Evolutionary conservation across 805 yeast genomes (phyloP).

Genomic region (Cephaloascus fragrans): DNA sequence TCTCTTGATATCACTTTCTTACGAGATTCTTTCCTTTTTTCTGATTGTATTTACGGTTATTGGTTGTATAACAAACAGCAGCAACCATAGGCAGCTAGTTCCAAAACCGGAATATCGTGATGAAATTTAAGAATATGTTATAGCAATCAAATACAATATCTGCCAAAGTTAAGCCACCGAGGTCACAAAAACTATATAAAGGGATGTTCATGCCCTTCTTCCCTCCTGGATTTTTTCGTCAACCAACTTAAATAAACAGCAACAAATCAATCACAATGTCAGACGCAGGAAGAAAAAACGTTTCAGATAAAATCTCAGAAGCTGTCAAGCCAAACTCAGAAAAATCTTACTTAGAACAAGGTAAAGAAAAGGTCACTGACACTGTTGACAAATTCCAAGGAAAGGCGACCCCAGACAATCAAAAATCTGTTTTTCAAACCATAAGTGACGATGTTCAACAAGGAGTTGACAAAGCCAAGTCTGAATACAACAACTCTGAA

Average conservation of each 20-base stretch:
- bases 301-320: constrained; percentile 62
- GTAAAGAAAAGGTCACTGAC: constrained; percentile 62
- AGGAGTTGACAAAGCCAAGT: constrained; percentile 45
- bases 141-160: too few relatives aligned
- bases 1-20: too few relatives aligned
- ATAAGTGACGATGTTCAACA: constrained; percentile 49
- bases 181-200: too few relatives aligned
- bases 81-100: too few relatives aligned
- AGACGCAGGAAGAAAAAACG: constrained; percentile 64
- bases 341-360: constrained; percentile 55
- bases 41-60: too few relatives aligned
- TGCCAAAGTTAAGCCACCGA: too few relatives aligned
- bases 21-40: too few relatives aligned
- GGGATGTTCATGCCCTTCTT: too few relatives aligned
- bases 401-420: constrained; percentile 48
- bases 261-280: constrained; percentile 17
- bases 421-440: constrained; percentile 65
- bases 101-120: too few relatives aligned
- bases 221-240: too few relatives aligned
- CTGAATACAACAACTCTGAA: constrained; percentile 7
- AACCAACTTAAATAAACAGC: neutral
- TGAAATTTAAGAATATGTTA: too few relatives aligned
- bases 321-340: constrained; percentile 59
- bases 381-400: constrained; percentile 56
- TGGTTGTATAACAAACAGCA: too few relatives aligned